Percentiles rank a stretch among this genome's conserved stretches.
Conservation (phyloP, 768 basidiomycete species). For the Chiua virens region DNA sequence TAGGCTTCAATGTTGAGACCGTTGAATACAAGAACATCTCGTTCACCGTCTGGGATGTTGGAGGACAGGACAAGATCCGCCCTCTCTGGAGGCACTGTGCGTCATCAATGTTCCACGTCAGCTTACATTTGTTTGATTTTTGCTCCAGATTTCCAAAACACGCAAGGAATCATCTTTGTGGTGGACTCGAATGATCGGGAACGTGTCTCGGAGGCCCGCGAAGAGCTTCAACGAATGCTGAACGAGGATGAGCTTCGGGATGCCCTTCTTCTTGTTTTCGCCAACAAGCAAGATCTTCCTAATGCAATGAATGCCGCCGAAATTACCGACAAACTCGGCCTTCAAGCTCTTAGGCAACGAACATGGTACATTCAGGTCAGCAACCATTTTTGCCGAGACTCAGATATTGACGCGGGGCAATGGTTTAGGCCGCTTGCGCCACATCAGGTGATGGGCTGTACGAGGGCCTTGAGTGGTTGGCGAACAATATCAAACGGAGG, state of each 20-base stretch:
- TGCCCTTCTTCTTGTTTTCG: constrained; percentile 97
- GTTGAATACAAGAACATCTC: constrained; percentile 99
- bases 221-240: constrained; percentile 99
- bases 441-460: constrained; percentile 98
- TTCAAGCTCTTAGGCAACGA: constrained; percentile 94
- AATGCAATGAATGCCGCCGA: constrained; percentile 99
- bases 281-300: constrained; percentile 99
- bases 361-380: constrained; percentile 96
- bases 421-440: constrained; percentile 86
- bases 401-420: constrained; percentile 15
- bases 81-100: constrained; percentile 99
- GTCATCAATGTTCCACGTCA: constrained; percentile 34
- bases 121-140: constrained; percentile 13
- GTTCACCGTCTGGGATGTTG: constrained; percentile 99
- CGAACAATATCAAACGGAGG: constrained; percentile 82
- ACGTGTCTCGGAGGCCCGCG: constrained; percentile 97
- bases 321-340: constrained; percentile 98
- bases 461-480: constrained; percentile 98
- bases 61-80: constrained; percentile 99
- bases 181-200: constrained; percentile 99
- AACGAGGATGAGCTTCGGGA: constrained; percentile 99
- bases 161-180: constrained; percentile 99
- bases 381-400: constrained; percentile 6
- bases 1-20: constrained; percentile 99
- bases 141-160: constrained; percentile 96